Evolutionary conservation across 768 basidiomycete genomes (phyloP).

Genomic region (Tricholoma matsutake): DNA sequence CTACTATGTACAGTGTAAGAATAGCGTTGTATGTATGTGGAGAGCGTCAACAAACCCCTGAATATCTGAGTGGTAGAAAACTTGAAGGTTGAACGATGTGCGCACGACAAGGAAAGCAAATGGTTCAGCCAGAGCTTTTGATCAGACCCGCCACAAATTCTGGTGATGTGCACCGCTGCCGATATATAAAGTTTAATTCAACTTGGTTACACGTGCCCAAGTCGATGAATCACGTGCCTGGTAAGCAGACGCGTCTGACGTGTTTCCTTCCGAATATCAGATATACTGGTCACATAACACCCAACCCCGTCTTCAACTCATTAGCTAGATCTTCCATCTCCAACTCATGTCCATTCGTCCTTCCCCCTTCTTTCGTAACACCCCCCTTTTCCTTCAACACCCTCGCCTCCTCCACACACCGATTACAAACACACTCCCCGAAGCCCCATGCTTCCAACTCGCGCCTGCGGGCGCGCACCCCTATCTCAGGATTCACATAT

Average conservation of each 20-base stretch:
- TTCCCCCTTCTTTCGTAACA: constrained; percentile 16
- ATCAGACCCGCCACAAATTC: neutral
- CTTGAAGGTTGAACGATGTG: no score
- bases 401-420: constrained; percentile 62
- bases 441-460: constrained; percentile 74
- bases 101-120: neutral
- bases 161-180: neutral
- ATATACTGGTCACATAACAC: constrained; percentile 36
- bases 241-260: no score
- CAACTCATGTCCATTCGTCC: constrained; percentile 9
- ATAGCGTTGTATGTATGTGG: no score
- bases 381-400: constrained; percentile 27
- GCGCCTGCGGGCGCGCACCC: constrained; percentile 44
- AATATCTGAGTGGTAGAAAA: no score
- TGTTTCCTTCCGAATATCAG: no score
- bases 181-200: no score
- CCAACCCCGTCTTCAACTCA: constrained; percentile 64
- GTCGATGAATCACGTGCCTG: no score
- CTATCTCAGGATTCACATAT: constrained; percentile 70
- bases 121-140: neutral
- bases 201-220: no score
- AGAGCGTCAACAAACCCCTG: no score
- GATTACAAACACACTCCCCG: constrained; percentile 61
- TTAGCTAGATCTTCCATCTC: constrained; percentile 49
- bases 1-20: no score